Evolutionary conservation across 768 basidiomycete species (phyloP).

Genomic region (Chalciporus pseudorubinellus): DNA sequence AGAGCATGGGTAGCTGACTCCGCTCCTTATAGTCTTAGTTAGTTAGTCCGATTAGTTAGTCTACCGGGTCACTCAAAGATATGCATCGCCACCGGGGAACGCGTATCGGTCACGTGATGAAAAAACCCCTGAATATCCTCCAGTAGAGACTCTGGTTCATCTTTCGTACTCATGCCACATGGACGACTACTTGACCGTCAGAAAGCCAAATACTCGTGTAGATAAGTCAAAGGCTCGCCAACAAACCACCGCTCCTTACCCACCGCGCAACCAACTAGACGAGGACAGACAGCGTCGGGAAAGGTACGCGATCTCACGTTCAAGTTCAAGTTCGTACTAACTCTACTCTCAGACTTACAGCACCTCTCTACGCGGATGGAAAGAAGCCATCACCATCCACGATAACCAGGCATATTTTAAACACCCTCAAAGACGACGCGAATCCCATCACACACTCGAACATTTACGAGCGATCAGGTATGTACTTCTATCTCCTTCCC

Average conservation of each 20-base stretch:
- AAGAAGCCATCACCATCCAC: slow-evolving; percentile 38
- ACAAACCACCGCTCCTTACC: slow-evolving; percentile 3
- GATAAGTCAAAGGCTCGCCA: neutral
- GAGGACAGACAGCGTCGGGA: slow-evolving; percentile 18
- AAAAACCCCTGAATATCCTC: neutral
- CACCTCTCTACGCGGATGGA: slow-evolving; percentile 30
- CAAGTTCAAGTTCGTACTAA: neutral
- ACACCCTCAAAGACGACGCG: slow-evolving; percentile 55
- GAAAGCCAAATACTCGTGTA: slow-evolving; percentile 14
- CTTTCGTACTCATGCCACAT: no score
- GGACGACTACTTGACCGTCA: slow-evolving; percentile 28
- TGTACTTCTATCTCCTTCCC: slow-evolving; percentile 9
- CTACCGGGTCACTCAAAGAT: neutral
- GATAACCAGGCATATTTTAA: slow-evolving; percentile 60
- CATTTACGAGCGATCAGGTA: slow-evolving; percentile 59
- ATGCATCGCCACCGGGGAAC: neutral
- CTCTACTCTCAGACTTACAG: slow-evolving; percentile 25
- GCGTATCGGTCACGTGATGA: neutral
- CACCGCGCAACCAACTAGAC: slow-evolving; percentile 11
- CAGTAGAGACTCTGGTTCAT: no score
- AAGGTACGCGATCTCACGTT: slow-evolving; percentile 7
- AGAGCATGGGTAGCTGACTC: slow-evolving; percentile 6
- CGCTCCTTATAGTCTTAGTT: no score
- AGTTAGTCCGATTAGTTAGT: no score
- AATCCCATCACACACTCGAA: slow-evolving; percentile 83